These are phyloP conservation scores for Coprinopsis sp. DNA, from an alignment of 768 basidiomycete species.

Conservation along the genomic window DNA sequence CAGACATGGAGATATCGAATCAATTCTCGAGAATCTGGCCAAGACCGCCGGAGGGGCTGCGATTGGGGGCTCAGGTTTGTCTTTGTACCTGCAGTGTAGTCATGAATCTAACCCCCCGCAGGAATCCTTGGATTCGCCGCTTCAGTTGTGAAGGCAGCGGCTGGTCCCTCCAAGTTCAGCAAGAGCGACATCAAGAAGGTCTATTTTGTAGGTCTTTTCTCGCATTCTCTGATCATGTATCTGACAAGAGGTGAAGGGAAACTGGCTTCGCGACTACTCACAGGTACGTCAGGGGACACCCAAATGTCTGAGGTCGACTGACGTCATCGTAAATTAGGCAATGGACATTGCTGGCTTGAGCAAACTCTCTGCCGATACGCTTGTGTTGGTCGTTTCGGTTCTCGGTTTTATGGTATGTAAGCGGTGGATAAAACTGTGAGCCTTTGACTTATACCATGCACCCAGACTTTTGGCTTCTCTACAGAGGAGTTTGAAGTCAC, in stretches of 20 bases:
- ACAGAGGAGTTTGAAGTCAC: conserved; percentile 72
- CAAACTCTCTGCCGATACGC: conserved; percentile 60
- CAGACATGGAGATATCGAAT: conserved; percentile 74
- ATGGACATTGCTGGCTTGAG: conserved; percentile 69
- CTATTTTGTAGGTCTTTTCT: conserved; percentile 46
- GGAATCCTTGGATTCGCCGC: conserved; percentile 48
- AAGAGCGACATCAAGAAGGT: conserved; percentile 65
- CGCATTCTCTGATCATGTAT: neutral
- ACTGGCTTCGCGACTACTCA: conserved; percentile 70
- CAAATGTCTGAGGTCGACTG: neutral
- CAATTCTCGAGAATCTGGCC: conserved; percentile 53
- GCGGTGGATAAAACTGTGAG: neutral
- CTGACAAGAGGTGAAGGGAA: conserved; percentile 36
- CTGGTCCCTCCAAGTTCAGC: conserved; percentile 55
- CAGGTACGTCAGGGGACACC: conserved; percentile 31
- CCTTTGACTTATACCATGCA: neutral
- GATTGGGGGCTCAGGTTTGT: conserved; percentile 41
- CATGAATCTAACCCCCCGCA: no score
- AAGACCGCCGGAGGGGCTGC: conserved; percentile 49
- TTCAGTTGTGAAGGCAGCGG: conserved; percentile 38
- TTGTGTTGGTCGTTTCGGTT: conserved; percentile 54
- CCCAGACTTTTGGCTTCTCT: conserved; percentile 57
- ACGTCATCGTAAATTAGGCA: conserved; percentile 32
- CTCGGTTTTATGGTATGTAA: conserved; percentile 50
- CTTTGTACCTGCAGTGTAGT: no score